Percentiles rank a stretch among this genome's conserved stretches.
Evolutionary conservation across 495 filamentous ascomycete genomes (phyloP).

Genomic region (Xylaria venustula): DNA sequence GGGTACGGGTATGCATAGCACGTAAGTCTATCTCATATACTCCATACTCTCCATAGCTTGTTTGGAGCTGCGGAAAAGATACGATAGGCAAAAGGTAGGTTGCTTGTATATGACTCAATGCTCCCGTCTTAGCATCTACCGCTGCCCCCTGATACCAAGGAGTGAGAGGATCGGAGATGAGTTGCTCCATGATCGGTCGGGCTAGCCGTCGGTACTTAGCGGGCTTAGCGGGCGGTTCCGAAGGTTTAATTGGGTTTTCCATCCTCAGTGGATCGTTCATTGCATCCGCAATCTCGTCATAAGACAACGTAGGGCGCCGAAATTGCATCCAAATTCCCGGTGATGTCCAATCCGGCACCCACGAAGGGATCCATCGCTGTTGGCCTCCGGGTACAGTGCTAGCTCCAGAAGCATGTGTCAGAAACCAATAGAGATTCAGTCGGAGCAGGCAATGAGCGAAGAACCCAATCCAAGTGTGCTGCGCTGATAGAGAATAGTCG

Average conservation of each 20-base stretch:
- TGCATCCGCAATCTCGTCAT: background rate
- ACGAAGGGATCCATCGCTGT: background rate
- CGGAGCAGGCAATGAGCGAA: slow-evolving; percentile 23
- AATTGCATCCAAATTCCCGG: background rate
- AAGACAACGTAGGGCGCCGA: background rate
- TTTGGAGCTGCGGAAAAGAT: background rate
- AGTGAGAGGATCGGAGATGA: background rate
- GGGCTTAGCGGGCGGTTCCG: too few species aligned
- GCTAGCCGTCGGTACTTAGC: too few species aligned
- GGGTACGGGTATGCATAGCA: background rate
- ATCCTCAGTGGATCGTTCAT: background rate
- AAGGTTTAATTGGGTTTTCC: background rate
- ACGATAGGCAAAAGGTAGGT: background rate
- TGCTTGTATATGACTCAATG: background rate
- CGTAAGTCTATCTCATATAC: background rate
- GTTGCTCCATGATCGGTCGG: background rate
- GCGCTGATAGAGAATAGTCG: slow-evolving; percentile 22
- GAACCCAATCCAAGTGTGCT: slow-evolving; percentile 24
- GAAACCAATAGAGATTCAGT: slow-evolving; percentile 3
- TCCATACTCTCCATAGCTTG: background rate
- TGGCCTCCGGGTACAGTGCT: background rate
- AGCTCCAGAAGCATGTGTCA: background rate
- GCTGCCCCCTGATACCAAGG: background rate
- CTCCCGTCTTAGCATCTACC: background rate
- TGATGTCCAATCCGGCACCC: slow-evolving; percentile 11